Evolutionary conservation across 495 filamentous ascomycete genomes (phyloP).

Genomic region (Parmelia sp.): DNA sequence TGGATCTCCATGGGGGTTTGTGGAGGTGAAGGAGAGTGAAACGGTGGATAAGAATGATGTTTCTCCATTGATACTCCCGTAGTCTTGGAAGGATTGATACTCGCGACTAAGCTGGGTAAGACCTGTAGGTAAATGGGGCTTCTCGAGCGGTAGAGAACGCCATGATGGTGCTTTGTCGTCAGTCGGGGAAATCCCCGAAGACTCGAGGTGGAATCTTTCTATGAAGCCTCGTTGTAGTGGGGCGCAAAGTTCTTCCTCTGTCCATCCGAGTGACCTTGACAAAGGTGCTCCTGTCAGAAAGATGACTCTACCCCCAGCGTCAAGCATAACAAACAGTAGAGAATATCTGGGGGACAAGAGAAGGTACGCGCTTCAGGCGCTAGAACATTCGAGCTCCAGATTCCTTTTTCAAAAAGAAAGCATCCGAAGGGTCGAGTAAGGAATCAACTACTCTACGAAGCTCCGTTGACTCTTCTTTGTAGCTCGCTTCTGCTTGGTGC

Average conservation of each 20-base stretch:
- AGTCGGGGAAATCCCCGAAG: conserved; percentile 46
- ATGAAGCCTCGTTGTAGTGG: conserved; percentile 12
- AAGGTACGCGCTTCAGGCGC: too few species aligned
- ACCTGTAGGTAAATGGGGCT: conserved; percentile 24
- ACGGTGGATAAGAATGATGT: conserved; percentile 19
- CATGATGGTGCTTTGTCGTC: conserved; percentile 42
- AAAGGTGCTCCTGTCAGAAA: conserved; percentile 28
- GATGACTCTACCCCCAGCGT: conserved; percentile 3
- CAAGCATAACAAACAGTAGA: conserved; percentile 14
- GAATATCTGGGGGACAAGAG: too few species aligned
- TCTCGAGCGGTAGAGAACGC: conserved; percentile 21
- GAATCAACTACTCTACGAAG: too few species aligned
- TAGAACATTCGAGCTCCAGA: too few species aligned
- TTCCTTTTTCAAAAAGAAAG: too few species aligned
- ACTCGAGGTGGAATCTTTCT: not conserved
- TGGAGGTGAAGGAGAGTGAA: conserved; percentile 15
- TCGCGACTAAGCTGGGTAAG: conserved; percentile 18
- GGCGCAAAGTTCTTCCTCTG: conserved; percentile 17
- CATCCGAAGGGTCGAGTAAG: too few species aligned
- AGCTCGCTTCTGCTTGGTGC: too few species aligned
- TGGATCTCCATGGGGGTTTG: not conserved
- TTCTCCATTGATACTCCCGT: not conserved
- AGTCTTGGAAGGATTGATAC: not conserved
- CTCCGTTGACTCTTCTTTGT: too few species aligned
- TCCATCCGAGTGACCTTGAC: conserved; percentile 21